Percentiles rank a stretch among this genome's conserved stretches.
These are phyloP conservation scores for Colletotrichum acutatum DNA, from an alignment of 2,329 filamentous ascomycete species.

Conservation along the genomic window DNA sequence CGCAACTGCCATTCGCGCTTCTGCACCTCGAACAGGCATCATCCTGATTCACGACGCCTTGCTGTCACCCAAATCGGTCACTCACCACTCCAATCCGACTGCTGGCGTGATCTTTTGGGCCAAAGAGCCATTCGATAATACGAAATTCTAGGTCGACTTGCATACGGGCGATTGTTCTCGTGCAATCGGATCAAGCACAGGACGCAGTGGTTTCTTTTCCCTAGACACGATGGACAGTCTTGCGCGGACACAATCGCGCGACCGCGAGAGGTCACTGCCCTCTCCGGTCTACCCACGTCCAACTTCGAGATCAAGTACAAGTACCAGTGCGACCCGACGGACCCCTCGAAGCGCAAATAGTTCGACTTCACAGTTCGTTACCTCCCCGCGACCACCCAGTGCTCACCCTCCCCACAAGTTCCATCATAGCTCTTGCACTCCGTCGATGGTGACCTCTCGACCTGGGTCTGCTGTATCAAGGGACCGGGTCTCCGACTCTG, in stretches of 20 bases:
- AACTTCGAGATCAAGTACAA: constrained; percentile 57
- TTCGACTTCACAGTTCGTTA: constrained; percentile 52
- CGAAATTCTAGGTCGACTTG: background rate
- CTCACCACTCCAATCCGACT: constrained; percentile 1
- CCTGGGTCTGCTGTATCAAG: constrained; percentile 54
- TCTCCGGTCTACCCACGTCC: constrained; percentile 49
- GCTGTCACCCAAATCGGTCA: background rate
- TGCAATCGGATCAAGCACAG: background rate
- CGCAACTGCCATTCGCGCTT: constrained; percentile 15
- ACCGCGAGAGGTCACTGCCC: constrained; percentile 27
- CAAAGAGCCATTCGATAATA: constrained; percentile 2
- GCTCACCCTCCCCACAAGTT: constrained; percentile 52
- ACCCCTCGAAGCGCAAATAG: constrained; percentile 55
- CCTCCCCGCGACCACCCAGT: constrained; percentile 48
- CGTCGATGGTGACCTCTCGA: constrained; percentile 47
- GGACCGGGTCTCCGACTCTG: constrained; percentile 53
- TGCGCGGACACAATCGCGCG: constrained; percentile 9
- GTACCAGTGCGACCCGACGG: constrained; percentile 33
- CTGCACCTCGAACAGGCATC: constrained; percentile 24
- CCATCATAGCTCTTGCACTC: constrained; percentile 52
- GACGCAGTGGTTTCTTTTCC: background rate
- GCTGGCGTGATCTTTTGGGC: constrained; percentile 1
- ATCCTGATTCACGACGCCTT: background rate
- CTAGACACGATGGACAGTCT: constrained; percentile 24
- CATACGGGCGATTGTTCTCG: background rate